Evolutionary conservation across 805 yeast species (phyloP), one percentile per base, ranked within the genome.

Genomic region (Ogataea sp.): DNA sequence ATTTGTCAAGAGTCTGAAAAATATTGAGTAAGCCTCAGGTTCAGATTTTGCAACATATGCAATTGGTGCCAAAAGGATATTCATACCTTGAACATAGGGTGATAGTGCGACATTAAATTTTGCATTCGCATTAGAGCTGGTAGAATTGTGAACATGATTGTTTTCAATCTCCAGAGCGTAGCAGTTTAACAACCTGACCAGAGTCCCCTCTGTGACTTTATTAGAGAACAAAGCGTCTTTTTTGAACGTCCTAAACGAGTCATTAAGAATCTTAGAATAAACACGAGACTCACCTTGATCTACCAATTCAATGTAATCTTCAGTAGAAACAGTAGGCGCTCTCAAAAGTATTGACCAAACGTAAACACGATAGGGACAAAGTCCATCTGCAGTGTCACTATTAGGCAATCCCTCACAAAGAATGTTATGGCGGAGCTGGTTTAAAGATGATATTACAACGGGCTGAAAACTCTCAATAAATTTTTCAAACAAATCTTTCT

Each of bases 11-110:
- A 88, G 59, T 18, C 72, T 70, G 38, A 78, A 78, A 48, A 86
- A 77, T 27, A 89, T 44, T 10, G 83, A 75, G 55, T 78, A 87
- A 2, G 95, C 93, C 60, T 87, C 86, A 0, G 95, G 88, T 55
- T 88, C 97, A 27, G 87, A 75, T 32, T 80, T 78, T 49, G 83
- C 71, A 1, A 83, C 70, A 54, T 75, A 88, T 15, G 87, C 71
- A 40, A 88, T 73, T 1, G 96, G 96, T 0, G 95, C 96, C 20
- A 83, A 71, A 18, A 88, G 58, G 0, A 88, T 87, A 55, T 88
- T 88, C 82, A 89, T 77, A 2, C 96, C 96, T 55, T 88, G 96
- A n/a, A 88, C 96, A 53, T 86, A 86, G 0, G 68, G 62, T 7
- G 69, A 65, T n/a, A 67, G 48, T 6, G 36, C 23, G 5, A 15